Evolutionary conservation across 2,329 filamentous ascomycete species (phyloP).

Genomic region (Nothomitra cinnamomea): DNA sequence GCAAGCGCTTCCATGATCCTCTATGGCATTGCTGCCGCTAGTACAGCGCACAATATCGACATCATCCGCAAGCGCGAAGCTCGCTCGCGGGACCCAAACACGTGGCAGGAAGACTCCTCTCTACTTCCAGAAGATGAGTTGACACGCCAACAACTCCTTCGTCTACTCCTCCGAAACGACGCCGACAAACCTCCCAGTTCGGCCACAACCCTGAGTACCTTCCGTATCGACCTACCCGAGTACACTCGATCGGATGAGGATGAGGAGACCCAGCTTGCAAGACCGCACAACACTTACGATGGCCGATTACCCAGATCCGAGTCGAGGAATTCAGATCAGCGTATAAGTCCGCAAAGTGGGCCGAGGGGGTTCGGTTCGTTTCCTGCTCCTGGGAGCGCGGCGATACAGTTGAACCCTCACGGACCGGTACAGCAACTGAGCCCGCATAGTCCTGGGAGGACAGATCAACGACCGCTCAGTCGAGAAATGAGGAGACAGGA

Average conservation of each 20-base stretch:
- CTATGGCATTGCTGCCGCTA: constrained; percentile 26
- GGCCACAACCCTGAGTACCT: constrained; percentile 23
- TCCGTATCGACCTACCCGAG: constrained; percentile 22
- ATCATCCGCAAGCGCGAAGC: constrained; percentile 15
- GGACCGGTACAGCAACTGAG: neutral
- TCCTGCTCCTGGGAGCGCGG: no score
- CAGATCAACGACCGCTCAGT: neutral
- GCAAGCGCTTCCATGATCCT: constrained; percentile 23
- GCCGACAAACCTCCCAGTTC: constrained; percentile 15
- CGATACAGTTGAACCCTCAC: neutral
- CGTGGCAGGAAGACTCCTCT: constrained; percentile 9
- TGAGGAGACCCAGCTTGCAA: neutral
- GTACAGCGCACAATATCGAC: constrained; percentile 24
- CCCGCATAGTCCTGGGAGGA: neutral
- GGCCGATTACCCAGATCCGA: neutral
- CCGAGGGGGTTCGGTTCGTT: neutral
- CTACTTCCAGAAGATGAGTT: constrained; percentile 29
- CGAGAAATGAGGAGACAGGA: neutral
- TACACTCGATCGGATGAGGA: neutral
- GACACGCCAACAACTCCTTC: constrained; percentile 33
- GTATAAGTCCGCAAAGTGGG: neutral
- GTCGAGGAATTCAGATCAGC: neutral
- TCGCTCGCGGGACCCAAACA: constrained; percentile 17
- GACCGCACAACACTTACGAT: neutral
- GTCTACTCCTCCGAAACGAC: constrained; percentile 24